Evolutionary conservation across 2,329 filamentous ascomycete species (phyloP).

Genomic region (Dendryphion nanum): DNA sequence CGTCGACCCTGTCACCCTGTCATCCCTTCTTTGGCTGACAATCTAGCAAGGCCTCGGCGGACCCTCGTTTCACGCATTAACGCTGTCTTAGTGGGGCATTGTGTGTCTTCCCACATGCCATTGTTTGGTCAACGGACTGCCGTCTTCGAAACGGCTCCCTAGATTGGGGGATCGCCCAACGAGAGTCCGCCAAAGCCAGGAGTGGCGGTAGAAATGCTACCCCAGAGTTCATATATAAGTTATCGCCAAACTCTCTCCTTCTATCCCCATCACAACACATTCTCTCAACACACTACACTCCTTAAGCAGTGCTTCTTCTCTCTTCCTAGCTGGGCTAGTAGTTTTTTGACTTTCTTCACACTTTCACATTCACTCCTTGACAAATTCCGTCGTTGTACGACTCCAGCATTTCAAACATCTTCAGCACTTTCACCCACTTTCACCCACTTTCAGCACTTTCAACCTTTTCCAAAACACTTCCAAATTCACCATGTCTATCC

Average conservation of each 20-base stretch:
- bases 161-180: slow-evolving; percentile 36
- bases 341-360: slow-evolving; percentile 12
- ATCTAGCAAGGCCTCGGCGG: slow-evolving; percentile 17
- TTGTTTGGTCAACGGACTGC: slow-evolving; percentile 25
- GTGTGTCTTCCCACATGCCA: slow-evolving; percentile 13
- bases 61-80: slow-evolving; percentile 31
- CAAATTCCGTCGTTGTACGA: slow-evolving; percentile 15
- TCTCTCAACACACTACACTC: slow-evolving; percentile 13
- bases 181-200: slow-evolving; percentile 9
- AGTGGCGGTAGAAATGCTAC: slow-evolving; percentile 6
- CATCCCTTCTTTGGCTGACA: slow-evolving; percentile 30
- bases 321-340: slow-evolving; percentile 33
- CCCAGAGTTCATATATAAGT: slow-evolving; percentile 24
- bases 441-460: slow-evolving; percentile 4
- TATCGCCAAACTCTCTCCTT: slow-evolving; percentile 7
- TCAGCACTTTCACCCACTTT: background rate
- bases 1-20: slow-evolving; percentile 12
- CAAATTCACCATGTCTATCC: slow-evolving; percentile 50
- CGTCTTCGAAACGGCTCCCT: slow-evolving; percentile 20
- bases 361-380: slow-evolving; percentile 17
- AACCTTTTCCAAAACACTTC: slow-evolving; percentile 2
- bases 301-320: slow-evolving; percentile 15
- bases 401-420: slow-evolving; percentile 6
- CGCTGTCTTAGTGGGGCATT: slow-evolving; percentile 27
- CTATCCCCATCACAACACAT: slow-evolving; percentile 16